Percentiles rank a stretch among this genome's conserved stretches.
These are phyloP conservation scores for Sextonia rubra DNA, from an alignment of 164 flowering plant species.

Conservation along the genomic window DNA sequence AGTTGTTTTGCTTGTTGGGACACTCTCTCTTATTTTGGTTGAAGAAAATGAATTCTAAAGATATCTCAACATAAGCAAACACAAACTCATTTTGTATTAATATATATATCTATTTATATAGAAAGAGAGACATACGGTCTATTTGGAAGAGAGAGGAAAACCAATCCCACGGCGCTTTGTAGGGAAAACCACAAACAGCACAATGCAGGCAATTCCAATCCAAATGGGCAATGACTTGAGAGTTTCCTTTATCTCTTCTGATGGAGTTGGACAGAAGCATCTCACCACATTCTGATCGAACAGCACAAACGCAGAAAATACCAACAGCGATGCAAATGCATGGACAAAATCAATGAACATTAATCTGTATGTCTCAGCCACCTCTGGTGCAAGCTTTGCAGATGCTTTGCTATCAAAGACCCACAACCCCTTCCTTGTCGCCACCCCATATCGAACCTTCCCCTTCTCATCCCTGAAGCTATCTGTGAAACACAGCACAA, in stretches of 20 bases:
- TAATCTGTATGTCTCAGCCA: conserved; percentile 29
- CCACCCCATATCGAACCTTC: conserved; percentile 57
- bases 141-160: conserved; percentile 22
- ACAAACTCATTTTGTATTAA: neutral
- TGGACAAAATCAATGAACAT: conserved; percentile 51
- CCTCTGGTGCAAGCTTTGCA: conserved; percentile 24
- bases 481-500: conserved; percentile 61
- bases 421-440: conserved; percentile 51
- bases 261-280: conserved; percentile 56
- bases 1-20: too few species aligned
- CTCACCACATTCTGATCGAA: conserved; percentile 55
- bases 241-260: conserved; percentile 36
- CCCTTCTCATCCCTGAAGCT: conserved; percentile 54
- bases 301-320: conserved; percentile 56
- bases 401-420: conserved; percentile 42
- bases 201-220: conserved; percentile 21
- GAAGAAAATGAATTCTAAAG: too few species aligned
- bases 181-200: conserved; percentile 26
- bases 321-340: conserved; percentile 46
- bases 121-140: neutral
- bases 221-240: conserved; percentile 41
- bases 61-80: neutral
- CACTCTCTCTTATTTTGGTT: too few species aligned
- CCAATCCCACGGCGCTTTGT: conserved; percentile 33
- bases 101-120: too few species aligned